Percentiles rank a stretch among this genome's conserved stretches.
These are phyloP conservation scores for Pyrus communis DNA, from an alignment of 306 rosid species.

Conservation along the genomic window DNA sequence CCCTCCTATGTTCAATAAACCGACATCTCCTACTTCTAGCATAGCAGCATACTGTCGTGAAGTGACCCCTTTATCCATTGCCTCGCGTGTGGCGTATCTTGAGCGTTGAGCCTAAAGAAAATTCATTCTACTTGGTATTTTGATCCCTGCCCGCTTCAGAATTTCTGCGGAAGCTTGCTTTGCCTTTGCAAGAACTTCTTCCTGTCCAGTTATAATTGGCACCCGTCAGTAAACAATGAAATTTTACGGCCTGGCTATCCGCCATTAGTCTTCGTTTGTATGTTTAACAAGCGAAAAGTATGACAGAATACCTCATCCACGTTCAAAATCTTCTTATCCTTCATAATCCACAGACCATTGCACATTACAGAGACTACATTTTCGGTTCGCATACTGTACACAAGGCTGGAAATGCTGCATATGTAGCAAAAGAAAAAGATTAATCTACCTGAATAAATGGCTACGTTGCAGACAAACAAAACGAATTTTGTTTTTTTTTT, in stretches of 20 bases:
- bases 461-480: neutral
- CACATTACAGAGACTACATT: slow-evolving; percentile 74
- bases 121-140: slow-evolving; percentile 61
- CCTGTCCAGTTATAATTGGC: slow-evolving; percentile 34
- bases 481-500: neutral
- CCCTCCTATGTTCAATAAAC: no score
- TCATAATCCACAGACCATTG: slow-evolving; percentile 84
- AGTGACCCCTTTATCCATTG: no score
- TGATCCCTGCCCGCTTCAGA: slow-evolving; percentile 65
- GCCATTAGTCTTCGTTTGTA: neutral
- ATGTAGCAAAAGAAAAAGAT: slow-evolving; percentile 8
- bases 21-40: no score
- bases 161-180: slow-evolving; percentile 51
- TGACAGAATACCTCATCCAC: slow-evolving; percentile 56
- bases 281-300: neutral
- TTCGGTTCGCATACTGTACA: slow-evolving; percentile 77
- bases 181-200: slow-evolving; percentile 51
- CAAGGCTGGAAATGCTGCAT: slow-evolving; percentile 77
- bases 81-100: no score
- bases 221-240: slow-evolving; percentile 4
- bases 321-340: slow-evolving; percentile 59
- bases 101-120: slow-evolving; percentile 21
- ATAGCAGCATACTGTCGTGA: no score
- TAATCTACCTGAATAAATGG: neutral
- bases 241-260: neutral